Conservation (phyloP, 805 yeast genomes). For the Candida tammaniensis region DNA sequence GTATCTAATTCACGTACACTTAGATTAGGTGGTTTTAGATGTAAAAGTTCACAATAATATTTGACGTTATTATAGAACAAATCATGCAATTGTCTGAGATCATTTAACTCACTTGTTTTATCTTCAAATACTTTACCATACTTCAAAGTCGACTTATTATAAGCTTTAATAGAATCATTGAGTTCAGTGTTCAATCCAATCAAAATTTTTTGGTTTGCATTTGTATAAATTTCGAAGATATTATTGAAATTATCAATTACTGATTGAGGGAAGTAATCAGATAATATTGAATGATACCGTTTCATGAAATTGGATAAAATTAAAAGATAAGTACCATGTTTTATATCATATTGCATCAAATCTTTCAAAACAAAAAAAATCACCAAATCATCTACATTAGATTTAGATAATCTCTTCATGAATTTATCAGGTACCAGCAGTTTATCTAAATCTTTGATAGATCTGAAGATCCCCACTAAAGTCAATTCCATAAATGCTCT, state of each 20-base stretch:
- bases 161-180: constrained; percentile 18
- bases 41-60: constrained; percentile 8
- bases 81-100: constrained; percentile 11
- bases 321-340: constrained; percentile 28
- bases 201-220: constrained; percentile 32
- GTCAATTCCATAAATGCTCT: constrained; percentile 57
- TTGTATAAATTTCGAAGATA: constrained; percentile 33
- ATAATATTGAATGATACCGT: constrained; percentile 36
- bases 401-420: constrained; percentile 19
- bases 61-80: constrained; percentile 6
- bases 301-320: constrained; percentile 50
- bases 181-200: constrained; percentile 40
- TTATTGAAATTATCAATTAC: constrained; percentile 29
- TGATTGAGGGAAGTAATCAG: neutral
- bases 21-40: constrained; percentile 21
- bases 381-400: constrained; percentile 18
- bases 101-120: constrained; percentile 32
- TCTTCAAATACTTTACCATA: constrained; percentile 60
- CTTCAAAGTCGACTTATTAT: constrained; percentile 48
- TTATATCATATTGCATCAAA: constrained; percentile 24
- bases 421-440: constrained; percentile 31
- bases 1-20: constrained; percentile 7
- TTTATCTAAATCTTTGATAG: constrained; percentile 39
- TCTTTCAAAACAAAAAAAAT: constrained; percentile 26
- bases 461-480: constrained; percentile 53